Percentiles rank a stretch among this genome's conserved stretches.
Conservation (phyloP, 1,284 basidiomycete genomes). For the Sanghuangporus sanghuang region DNA sequence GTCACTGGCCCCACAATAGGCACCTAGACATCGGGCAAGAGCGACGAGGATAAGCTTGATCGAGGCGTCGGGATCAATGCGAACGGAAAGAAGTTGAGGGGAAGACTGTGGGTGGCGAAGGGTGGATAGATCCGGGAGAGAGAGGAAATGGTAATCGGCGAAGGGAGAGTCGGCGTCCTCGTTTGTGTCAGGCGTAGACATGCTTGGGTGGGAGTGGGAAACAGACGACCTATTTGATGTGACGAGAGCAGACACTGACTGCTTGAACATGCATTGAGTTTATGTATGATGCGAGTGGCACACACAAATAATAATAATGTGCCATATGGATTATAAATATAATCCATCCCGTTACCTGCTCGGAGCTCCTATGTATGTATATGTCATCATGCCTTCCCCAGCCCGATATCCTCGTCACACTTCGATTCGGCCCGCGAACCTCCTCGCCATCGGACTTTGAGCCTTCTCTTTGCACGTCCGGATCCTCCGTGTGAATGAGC, state of each 20-base stretch:
- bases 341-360: no score
- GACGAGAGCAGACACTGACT: no score
- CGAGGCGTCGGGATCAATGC: background rate
- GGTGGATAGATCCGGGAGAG: conserved; percentile 34
- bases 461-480: background rate
- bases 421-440: background rate
- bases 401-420: background rate
- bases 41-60: conserved; percentile 27
- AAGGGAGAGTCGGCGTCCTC: background rate
- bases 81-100: background rate
- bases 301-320: no score
- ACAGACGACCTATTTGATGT: background rate
- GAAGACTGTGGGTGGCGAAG: conserved; percentile 23
- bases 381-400: background rate
- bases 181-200: background rate
- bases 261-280: background rate
- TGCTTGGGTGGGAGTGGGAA: background rate
- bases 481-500: background rate
- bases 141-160: conserved; percentile 28
- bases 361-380: background rate
- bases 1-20: conserved; percentile 35
- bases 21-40: conserved; percentile 33
- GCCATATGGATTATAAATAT: no score
- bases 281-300: background rate
- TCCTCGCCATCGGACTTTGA: background rate